Evolutionary conservation across 208 protist species (phyloP).

Genomic region (Lotmaria passim): DNA sequence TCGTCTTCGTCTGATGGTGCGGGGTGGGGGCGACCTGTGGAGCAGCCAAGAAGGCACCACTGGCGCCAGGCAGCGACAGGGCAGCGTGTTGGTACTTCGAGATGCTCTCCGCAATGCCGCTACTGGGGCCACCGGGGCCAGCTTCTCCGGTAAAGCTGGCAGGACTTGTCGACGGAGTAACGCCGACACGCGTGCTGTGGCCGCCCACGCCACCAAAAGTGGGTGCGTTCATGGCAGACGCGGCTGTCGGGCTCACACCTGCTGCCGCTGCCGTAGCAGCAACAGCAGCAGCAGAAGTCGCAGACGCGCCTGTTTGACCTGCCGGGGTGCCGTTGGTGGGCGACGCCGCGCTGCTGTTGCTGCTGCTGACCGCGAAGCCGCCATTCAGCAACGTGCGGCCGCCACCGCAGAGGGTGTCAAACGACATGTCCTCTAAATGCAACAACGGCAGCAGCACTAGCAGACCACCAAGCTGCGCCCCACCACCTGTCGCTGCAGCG

Average conservation of each 20-base stretch:
- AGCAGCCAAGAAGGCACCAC: background rate
- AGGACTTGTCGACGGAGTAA: background rate
- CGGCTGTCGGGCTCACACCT: background rate
- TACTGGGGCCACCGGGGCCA: too few relatives aligned
- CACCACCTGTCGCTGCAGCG: conserved; percentile 16
- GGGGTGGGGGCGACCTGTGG: background rate
- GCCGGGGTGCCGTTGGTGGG: background rate
- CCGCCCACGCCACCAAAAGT: background rate
- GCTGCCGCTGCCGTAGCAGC: background rate
- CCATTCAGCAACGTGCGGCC: conserved; percentile 21
- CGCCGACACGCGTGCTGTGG: conserved; percentile 14
- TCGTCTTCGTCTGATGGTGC: conserved; percentile 22
- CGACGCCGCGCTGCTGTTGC: background rate
- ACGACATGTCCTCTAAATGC: conserved; percentile 65
- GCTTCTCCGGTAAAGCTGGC: background rate
- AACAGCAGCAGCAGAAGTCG: background rate
- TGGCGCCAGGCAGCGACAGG: conserved; percentile 12
- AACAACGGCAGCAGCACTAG: conserved; percentile 56
- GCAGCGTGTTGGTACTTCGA: conserved; percentile 21
- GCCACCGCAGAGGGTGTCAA: conserved; percentile 63
- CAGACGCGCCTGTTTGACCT: background rate
- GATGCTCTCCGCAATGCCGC: conserved; percentile 14
- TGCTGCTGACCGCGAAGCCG: background rate
- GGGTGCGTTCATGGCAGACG: background rate
- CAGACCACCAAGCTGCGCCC: conserved; percentile 31